Base-by-base conservation (phyloP, 345 rosid species). In the Eucalyptus sp. region DNA sequence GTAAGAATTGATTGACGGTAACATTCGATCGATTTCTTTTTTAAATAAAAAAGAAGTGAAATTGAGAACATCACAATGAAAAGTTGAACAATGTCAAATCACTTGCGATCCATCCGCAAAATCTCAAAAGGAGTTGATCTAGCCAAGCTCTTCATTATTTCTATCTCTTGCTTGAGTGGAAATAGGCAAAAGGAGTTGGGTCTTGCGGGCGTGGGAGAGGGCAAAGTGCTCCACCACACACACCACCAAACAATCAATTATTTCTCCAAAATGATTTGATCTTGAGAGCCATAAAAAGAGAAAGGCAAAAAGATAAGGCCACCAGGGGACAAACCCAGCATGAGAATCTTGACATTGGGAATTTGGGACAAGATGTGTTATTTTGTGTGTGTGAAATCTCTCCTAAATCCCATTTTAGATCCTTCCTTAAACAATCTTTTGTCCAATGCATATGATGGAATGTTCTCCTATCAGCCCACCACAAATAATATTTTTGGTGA, bases 151-250 rank as follows among this genome's bases (percentile, higher is more conserved):
- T 68, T 68, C 37, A 86, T 89, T 66, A 71, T 89, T 33, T 76
- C 84, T 41, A 76, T 76, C 84, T 7, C 84, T 76, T 41, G 86
- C 49, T 86, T 41, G 88, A 89, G 90, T 87, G 87, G 90, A 76
- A 89, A 89, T 66, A 71, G 86, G 79, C 44, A 41, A 87, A 48
- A 89, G 60, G 51, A 8, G 43, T 68, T 51, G 31, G 29, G 54
- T 50, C 84, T 79, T 41, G 84, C 8, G 90, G 84, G 50, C 50
- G 88, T 54, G 76, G 46, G 49, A 33, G 56, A 16, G 58, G 22
- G 86, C 33, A 43, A 71, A 89, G 90, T 89, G 90, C 90, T 89
- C 90, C 90, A 89, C 90, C 88, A 89, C 89, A 46, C 62, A 50
- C 86, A 37, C 87, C 58, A 43, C 89, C 87, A 56, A 88, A 81